phyloP scores from a whole-genome alignment of 1,284 basidiomycete genomes.

The Boletus calvinii region DNA sequence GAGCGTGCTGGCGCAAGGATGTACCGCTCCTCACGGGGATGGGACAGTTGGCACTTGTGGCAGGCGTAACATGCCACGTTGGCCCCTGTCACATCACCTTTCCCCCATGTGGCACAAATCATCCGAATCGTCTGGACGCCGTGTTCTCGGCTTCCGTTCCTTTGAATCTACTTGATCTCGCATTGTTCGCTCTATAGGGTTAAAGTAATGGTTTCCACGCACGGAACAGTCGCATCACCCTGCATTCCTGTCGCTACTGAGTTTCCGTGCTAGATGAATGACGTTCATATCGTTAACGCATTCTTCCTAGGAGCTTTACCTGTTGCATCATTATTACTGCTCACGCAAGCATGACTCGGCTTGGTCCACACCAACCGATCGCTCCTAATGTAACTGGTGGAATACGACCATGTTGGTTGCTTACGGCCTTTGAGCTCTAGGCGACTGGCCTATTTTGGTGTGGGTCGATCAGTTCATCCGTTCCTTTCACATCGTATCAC shows the following conservation, averaged over 20 bases:
- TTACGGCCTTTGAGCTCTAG: background rate
- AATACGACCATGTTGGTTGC: background rate
- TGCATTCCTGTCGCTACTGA: slow-evolving; percentile 19
- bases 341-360: slow-evolving; percentile 10
- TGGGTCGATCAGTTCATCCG: slow-evolving; percentile 1
- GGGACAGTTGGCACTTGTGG: slow-evolving; percentile 1
- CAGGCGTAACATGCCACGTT: slow-evolving; percentile 14
- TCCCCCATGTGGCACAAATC: slow-evolving; percentile 7
- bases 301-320: background rate
- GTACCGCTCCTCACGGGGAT: slow-evolving; percentile 8
- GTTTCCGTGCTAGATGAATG: slow-evolving; percentile 6
- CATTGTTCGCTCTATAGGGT: slow-evolving; percentile 27
- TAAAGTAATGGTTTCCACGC: slow-evolving; percentile 16
- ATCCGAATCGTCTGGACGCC: slow-evolving; percentile 1
- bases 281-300: slow-evolving; percentile 8
- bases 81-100: slow-evolving; percentile 5
- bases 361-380: slow-evolving; percentile 2
- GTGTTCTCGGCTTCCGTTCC: slow-evolving; percentile 4
- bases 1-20: background rate
- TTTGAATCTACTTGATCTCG: slow-evolving; percentile 22
- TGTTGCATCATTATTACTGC: background rate
- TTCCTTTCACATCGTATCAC: slow-evolving; percentile 5
- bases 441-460: background rate
- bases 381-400: slow-evolving; percentile 4
- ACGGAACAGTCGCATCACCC: slow-evolving; percentile 8